Percentiles rank a stretch among this genome's conserved stretches.
Conservation (phyloP, 805 yeast species). For the Candida ipomoeae region DNA sequence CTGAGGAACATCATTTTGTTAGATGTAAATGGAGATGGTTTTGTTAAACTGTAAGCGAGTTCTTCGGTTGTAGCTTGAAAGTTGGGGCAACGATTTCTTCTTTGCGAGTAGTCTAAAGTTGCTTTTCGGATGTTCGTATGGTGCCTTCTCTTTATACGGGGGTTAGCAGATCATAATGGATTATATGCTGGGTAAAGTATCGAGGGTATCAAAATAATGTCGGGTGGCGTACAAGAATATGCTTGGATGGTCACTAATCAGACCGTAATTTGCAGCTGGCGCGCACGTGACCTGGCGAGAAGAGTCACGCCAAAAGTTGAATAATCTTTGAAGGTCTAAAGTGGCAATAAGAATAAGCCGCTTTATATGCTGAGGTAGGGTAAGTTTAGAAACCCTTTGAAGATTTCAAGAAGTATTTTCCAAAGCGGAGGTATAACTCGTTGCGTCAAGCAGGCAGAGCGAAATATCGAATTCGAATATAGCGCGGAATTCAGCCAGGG, state of each 20-base stretch:
- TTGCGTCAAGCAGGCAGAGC: neutral
- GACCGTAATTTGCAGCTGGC: slow-evolving; percentile 3
- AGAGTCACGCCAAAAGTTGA: neutral
- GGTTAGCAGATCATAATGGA: slow-evolving; percentile 5
- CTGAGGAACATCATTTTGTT: slow-evolving; percentile 12
- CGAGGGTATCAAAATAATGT: neutral
- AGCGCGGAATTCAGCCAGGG: neutral
- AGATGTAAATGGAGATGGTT: neutral
- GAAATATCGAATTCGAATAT: neutral
- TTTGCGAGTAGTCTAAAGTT: neutral
- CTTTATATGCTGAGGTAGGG: neutral
- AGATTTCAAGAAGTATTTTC: neutral
- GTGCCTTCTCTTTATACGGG: neutral
- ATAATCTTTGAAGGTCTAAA: neutral
- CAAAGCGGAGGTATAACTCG: neutral
- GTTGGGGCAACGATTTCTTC: neutral
- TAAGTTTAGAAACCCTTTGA: neutral
- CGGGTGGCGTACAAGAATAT: neutral
- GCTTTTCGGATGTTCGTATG: neutral
- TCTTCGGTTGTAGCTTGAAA: neutral
- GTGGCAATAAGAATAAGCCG: neutral
- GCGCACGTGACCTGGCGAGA: neutral
- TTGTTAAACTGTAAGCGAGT: too few species aligned
- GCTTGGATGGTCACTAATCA: neutral
- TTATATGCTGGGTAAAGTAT: neutral